Base-by-base conservation (phyloP, 208 protist species). In the Wallacemonas rigidus region DNA sequence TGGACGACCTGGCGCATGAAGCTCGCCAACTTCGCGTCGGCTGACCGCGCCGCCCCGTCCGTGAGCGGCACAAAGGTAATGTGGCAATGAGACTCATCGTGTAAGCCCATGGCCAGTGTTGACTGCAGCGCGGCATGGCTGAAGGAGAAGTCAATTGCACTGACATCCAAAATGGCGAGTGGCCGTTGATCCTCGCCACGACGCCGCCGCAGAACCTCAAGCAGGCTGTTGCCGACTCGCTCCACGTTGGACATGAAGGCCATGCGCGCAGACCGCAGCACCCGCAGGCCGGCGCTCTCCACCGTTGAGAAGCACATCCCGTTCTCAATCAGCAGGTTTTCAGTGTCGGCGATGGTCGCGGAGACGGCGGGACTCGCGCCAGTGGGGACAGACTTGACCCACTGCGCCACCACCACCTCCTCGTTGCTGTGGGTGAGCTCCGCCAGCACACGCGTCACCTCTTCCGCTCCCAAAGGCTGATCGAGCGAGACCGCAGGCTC, bases 71-170 rank as follows among this genome's bases (percentile, higher is more conserved):
- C 80, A 61, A 81, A 87, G 17, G 63, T 85, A 57, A 93, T 82
- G 50, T 87, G 84, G 63, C 83, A 87, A 9, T 81, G 72, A 51
- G 77, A 73, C 44, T 79, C 80, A 9, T 73, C 75, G 69, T 85
- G 80, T 2, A 93, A 79, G 55, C 79, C 85, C 48, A 83, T 38
- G 53, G 90, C 83, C 39, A 90, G 61, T 9, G 81, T 82, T 2
- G 81, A 80, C 64, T 89, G 82, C 60, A 86, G 58, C 0, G 88
- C 86, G 17, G 83, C 83, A 56, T 88, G 85, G 63, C 81, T 80
- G 62, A 93, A 91, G 50, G 83, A 82, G 60, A 86, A 88, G 73
- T 93, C 88, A 57, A 89, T 78, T 26, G 80, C 88, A 64, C 60
- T 93, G 3, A 82, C 83, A 65, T 93, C 88, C 51, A 93, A 74